Conservation (phyloP, 148 eudicot species). For the Vaccinium vitisidaea region DNA sequence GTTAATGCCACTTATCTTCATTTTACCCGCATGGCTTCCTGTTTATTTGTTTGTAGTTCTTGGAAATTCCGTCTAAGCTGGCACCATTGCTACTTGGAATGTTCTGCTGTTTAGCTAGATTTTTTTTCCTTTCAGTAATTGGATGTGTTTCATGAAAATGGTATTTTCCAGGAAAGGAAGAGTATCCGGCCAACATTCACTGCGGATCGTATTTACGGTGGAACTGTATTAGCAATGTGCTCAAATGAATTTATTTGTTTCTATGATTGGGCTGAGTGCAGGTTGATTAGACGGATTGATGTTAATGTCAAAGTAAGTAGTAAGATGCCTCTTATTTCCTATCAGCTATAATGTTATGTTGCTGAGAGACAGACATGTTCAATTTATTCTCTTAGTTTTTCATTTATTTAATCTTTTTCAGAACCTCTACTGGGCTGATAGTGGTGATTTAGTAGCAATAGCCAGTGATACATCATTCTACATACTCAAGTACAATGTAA, state of each 20-base stretch:
- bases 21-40: background rate
- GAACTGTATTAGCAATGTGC: constrained; percentile 88
- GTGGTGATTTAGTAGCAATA: constrained; percentile 96
- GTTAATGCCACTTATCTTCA: background rate
- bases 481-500: constrained; percentile 90
- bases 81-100: background rate
- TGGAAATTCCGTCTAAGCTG: background rate
- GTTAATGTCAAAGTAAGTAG: constrained; percentile 83
- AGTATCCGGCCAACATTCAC: constrained; percentile 91
- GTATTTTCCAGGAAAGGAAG: constrained; percentile 78
- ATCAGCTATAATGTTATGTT: constrained; percentile 5
- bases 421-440: constrained; percentile 99
- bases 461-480: constrained; percentile 96
- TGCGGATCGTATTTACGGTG: constrained; percentile 92
- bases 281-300: constrained; percentile 89
- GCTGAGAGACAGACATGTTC: background rate
- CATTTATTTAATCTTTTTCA: constrained; percentile 31
- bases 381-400: constrained; percentile 11
- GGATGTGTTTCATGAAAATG: constrained; percentile 12
- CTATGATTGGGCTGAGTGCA: constrained; percentile 97
- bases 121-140: constrained; percentile 13
- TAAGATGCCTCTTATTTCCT: constrained; percentile 10
- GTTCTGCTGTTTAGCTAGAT: constrained; percentile 4
- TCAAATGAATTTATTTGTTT: constrained; percentile 97
- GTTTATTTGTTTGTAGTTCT: background rate